Conservation (phyloP, 176 grass and related monocot species). For the Ensete ventricosum region DNA sequence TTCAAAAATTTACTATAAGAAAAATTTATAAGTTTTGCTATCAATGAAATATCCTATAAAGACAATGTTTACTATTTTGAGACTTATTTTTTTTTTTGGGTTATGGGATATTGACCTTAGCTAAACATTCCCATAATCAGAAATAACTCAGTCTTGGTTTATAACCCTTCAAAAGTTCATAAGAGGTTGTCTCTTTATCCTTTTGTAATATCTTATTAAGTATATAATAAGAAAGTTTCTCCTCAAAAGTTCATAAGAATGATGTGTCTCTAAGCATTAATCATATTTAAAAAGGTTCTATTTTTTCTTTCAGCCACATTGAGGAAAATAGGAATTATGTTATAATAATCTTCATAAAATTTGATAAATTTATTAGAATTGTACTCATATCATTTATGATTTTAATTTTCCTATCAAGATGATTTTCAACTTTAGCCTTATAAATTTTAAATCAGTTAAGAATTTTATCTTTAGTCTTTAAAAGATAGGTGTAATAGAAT, state of each 20-base stretch:
- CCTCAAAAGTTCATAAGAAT: neutral
- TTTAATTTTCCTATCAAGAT: no score
- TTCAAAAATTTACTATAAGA: neutral
- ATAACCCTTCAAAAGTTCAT: neutral
- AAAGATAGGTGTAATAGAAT: no score
- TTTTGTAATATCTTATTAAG: neutral
- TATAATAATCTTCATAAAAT: no score
- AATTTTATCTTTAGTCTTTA: no score
- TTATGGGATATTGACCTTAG: neutral
- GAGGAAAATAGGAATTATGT: neutral
- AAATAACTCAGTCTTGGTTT: neutral
- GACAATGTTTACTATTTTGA: neutral
- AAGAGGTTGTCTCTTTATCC: neutral
- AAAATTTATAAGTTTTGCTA: neutral
- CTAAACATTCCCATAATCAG: neutral
- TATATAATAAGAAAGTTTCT: neutral
- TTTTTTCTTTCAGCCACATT: neutral
- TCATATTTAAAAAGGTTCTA: neutral
- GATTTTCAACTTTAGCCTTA: no score
- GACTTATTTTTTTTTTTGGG: neutral
- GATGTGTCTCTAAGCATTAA: neutral
- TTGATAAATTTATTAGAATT: no score
- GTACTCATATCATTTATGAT: no score
- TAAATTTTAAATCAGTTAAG: no score
- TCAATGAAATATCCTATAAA: neutral